phyloP scores from a whole-genome alignment of 2,329 filamentous ascomycete species.

The Hypoxylon sp. region DNA sequence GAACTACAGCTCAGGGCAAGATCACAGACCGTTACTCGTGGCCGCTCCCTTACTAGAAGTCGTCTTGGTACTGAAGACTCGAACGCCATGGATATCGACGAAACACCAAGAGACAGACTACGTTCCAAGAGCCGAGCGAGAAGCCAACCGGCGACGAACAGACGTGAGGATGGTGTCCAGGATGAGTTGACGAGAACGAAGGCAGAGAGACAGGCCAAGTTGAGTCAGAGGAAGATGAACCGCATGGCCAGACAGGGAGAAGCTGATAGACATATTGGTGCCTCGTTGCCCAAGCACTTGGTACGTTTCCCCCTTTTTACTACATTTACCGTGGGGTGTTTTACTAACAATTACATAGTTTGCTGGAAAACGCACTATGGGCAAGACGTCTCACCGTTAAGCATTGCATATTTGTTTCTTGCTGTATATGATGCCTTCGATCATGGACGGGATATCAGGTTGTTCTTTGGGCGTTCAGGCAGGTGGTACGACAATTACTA shows the following conservation, averaged over 20 bases:
- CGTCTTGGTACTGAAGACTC: constrained; percentile 74
- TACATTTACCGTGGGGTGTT: constrained; percentile 15
- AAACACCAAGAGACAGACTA: constrained; percentile 70
- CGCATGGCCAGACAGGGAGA: constrained; percentile 97
- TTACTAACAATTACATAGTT: constrained; percentile 68
- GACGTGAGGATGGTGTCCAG: constrained; percentile 82
- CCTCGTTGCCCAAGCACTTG: constrained; percentile 89
- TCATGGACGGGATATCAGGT: constrained; percentile 29
- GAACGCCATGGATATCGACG: constrained; percentile 83
- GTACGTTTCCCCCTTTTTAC: constrained; percentile 66
- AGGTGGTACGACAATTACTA: constrained; percentile 22
- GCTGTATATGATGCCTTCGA: constrained; percentile 32
- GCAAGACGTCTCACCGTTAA: constrained; percentile 85
- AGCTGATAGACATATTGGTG: constrained; percentile 89
- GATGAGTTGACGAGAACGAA: constrained; percentile 77
- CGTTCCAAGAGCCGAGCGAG: constrained; percentile 81
- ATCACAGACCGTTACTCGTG: constrained; percentile 75
- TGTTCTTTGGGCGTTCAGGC: constrained; percentile 39
- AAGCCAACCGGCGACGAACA: constrained; percentile 74
- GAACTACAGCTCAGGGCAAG: constrained; percentile 81
- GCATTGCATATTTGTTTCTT: constrained; percentile 15
- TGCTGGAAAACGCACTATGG: constrained; percentile 92
- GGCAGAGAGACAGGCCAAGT: constrained; percentile 88
- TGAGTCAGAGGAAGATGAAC: constrained; percentile 99
- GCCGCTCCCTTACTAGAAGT: constrained; percentile 77